Percentiles rank a stretch among this genome's conserved stretches.
Evolutionary conservation across 257 asterid species (phyloP).

Genomic region (Scutellaria barbata): DNA sequence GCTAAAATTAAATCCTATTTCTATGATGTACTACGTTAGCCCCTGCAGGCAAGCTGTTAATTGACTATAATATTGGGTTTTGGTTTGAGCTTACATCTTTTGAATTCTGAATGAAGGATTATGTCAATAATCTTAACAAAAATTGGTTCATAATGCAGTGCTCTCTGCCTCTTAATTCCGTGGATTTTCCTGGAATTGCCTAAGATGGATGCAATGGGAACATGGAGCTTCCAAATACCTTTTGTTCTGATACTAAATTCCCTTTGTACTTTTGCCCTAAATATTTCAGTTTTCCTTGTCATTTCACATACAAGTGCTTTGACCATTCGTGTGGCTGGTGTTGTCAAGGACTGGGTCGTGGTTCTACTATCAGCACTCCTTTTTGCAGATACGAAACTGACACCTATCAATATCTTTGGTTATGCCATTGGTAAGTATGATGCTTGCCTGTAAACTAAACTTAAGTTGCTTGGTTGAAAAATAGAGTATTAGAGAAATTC

Average conservation of each 20-base stretch:
- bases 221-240: conserved; percentile 78
- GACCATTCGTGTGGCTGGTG: conserved; percentile 99
- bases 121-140: not conserved
- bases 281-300: conserved; percentile 96
- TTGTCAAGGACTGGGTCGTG: conserved; percentile 99
- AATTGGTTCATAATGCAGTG: conserved; percentile 59
- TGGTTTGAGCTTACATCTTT: not conserved
- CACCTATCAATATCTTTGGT: conserved; percentile 83
- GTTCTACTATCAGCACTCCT: conserved; percentile 89
- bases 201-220: conserved; percentile 75
- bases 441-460: not conserved
- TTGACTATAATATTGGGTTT: not conserved
- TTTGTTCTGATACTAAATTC: conserved; percentile 72
- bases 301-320: conserved; percentile 96
- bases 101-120: not conserved
- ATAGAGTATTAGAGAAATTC: not conserved
- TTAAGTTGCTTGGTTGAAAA: not conserved
- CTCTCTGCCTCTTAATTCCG: conserved; percentile 90
- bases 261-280: conserved; percentile 92
- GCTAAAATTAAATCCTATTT: conserved; percentile 84
- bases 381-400: conserved; percentile 88
- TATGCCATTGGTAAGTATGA: conserved; percentile 81
- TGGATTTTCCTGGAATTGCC: conserved; percentile 95
- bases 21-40: conserved; percentile 97
- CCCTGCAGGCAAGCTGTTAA: conserved; percentile 87